Conservation (phyloP, 1,284 basidiomycete genomes). For the Neolentinus lepideus region DNA sequence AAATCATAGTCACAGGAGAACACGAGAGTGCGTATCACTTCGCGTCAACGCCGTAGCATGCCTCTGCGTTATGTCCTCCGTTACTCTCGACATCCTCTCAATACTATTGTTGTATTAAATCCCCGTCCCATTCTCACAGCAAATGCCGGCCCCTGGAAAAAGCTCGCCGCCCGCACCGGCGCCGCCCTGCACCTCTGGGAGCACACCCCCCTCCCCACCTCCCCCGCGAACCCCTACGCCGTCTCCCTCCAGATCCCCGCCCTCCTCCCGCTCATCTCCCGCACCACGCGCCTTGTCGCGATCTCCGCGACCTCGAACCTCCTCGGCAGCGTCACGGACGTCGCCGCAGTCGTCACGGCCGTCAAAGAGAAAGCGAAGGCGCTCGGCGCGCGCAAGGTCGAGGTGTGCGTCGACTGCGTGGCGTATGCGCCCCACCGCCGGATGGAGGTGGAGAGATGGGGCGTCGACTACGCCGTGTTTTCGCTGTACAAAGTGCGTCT, state of each 20-base stretch:
- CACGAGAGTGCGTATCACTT: slow-evolving; percentile 53
- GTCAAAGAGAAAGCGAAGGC: slow-evolving; percentile 42
- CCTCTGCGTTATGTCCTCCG: too few species aligned
- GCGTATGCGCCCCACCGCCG: slow-evolving; percentile 71
- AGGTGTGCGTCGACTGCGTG: slow-evolving; percentile 70
- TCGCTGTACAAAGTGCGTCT: slow-evolving; percentile 68
- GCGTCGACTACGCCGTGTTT: slow-evolving; percentile 67
- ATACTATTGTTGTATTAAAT: background rate
- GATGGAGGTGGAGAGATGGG: slow-evolving; percentile 69
- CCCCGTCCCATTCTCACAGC: slow-evolving; percentile 29
- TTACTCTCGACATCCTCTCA: slow-evolving; percentile 3
- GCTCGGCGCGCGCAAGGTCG: slow-evolving; percentile 52
- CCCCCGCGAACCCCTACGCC: slow-evolving; percentile 52
- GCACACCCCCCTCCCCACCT: slow-evolving; percentile 30
- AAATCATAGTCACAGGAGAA: slow-evolving; percentile 70
- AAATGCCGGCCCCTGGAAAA: slow-evolving; percentile 75
- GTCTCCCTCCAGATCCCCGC: slow-evolving; percentile 49
- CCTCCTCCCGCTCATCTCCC: slow-evolving; percentile 54
- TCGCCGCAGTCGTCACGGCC: slow-evolving; percentile 48
- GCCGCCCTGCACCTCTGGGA: slow-evolving; percentile 55
- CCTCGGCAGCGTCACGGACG: slow-evolving; percentile 59
- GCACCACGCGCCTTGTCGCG: slow-evolving; percentile 65
- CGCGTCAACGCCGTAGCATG: background rate
- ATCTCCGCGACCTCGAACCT: slow-evolving; percentile 76
- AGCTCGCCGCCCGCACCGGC: slow-evolving; percentile 53